A percentile compares a stretch with the other conserved stretches of the same genome.
Evolutionary conservation across 202 grass and related monocot species (phyloP).

Genomic region (Dendrocalamus latiflorus): DNA sequence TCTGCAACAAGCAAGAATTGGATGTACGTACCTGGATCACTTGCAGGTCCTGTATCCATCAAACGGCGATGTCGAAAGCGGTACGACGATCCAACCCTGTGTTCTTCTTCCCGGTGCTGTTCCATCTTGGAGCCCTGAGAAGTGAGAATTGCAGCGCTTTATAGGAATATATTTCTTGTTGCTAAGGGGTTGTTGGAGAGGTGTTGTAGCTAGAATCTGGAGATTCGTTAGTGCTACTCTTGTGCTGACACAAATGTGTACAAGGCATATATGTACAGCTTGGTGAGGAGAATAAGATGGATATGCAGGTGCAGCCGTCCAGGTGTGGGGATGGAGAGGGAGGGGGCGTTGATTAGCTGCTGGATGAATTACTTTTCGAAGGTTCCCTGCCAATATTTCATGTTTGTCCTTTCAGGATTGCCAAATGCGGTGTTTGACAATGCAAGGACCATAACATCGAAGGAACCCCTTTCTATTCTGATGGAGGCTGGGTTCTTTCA

Average conservation of each 20-base stretch:
- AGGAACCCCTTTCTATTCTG: neutral
- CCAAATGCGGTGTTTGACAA: neutral
- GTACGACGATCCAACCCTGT: conserved; percentile 1
- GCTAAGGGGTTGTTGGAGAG: conserved; percentile 15
- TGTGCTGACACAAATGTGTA: conserved; percentile 23
- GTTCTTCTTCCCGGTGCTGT: neutral
- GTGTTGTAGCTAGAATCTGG: too few relatives aligned
- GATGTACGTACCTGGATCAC: conserved; percentile 21
- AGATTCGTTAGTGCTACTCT: conserved; percentile 16
- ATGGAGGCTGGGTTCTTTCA: neutral
- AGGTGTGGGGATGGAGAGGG: conserved; percentile 24
- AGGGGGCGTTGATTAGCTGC: neutral
- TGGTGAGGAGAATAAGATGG: too few relatives aligned
- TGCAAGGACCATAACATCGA: neutral
- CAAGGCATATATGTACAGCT: conserved; percentile 20
- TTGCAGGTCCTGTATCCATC: conserved; percentile 21
- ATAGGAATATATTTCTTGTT: conserved; percentile 3
- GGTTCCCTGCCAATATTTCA: conserved; percentile 12
- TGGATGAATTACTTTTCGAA: neutral
- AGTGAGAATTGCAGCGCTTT: neutral
- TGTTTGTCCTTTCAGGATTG: conserved; percentile 13
- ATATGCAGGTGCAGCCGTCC: neutral
- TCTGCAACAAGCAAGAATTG: neutral
- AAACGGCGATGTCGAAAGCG: conserved; percentile 40
- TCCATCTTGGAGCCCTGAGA: conserved; percentile 11